A percentile compares a stretch with the other conserved stretches of the same genome.
Conservation (phyloP, 176 grass and related monocot species). For the Miscanthus lutarioriparius region DNA sequence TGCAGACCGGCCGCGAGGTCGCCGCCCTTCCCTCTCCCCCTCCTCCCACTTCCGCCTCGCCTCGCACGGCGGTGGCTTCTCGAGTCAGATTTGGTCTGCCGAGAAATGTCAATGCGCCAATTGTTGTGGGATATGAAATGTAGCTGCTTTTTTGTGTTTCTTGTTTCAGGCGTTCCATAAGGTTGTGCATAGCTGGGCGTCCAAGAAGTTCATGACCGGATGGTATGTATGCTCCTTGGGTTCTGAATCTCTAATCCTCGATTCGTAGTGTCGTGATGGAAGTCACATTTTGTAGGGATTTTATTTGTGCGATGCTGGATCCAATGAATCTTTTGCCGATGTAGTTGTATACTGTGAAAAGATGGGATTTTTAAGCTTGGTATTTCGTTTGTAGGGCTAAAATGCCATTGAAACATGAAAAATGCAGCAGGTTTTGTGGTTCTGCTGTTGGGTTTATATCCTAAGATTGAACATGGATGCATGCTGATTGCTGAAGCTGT, state of each 20-base stretch:
- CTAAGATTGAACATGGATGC: neutral
- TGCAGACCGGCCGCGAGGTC: constrained; percentile 63
- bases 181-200: constrained; percentile 77
- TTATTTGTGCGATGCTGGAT: neutral
- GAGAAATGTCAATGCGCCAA: neutral
- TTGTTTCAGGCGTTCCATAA: constrained; percentile 67
- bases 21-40: neutral
- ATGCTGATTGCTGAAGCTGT: neutral
- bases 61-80: neutral
- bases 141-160: neutral
- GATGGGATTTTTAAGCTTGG: neutral
- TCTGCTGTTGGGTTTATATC: neutral
- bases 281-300: neutral
- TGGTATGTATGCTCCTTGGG: constrained; percentile 40
- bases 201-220: constrained; percentile 91
- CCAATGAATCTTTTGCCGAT: neutral
- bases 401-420: neutral
- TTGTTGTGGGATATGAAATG: constrained; percentile 28
- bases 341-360: neutral
- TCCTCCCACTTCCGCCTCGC: neutral
- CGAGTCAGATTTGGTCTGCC: constrained; percentile 34
- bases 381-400: neutral
- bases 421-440: neutral
- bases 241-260: neutral
- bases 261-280: neutral